Base-by-base conservation (phyloP, 2,329 filamentous ascomycete species). In the Aspergillus aculeatinus region DNA sequence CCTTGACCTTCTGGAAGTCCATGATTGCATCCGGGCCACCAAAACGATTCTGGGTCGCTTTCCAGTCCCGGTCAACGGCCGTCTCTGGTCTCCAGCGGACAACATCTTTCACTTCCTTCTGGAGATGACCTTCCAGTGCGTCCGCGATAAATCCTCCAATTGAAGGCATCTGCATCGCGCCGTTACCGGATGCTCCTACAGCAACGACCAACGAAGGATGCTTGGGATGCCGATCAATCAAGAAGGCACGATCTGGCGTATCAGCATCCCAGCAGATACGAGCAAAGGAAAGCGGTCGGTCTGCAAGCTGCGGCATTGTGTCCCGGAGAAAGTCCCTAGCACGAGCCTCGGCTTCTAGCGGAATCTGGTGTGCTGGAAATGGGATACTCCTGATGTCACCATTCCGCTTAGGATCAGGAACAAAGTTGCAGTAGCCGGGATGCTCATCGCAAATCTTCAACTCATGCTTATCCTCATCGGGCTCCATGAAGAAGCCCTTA, bases 191-290 rank as follows among this genome's bases (percentile, higher is more conserved):
- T 2, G 53, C 53, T 1, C 53, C 53, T 12, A 10, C 82, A 81
- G 14, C 80, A 76, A 12, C 79, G 2, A 81, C 67, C 21, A 83
- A 67, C 33, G 74, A 77, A 27, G 69, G 64, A 50, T 77, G 73
- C 4, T 75, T 68, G 0, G 82, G 81, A 68, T 85, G 82, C 39
- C 69, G 72, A 48, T 79, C 79, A 59, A 86, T 83, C 5, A 86
- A 65, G 59, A 85, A 83, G 44, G 79, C 74, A 1, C 82, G 76
- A 67, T 86, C 80, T 0, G 80, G 77, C 0, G 83, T 85, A 63
- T 85, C 84, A 0, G 82, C 80, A 62, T 82, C 83, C 83, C 84
- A 85, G 68, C 83, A 85, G 51, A 86, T 79, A 5, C 81, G 73
- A 3, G 81, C 80, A 60, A 82, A 83, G 50, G 74, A 79, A 50